Evolutionary conservation across 73 alveolate species (phyloP).

Genomic region (Blepharisma japonicum): DNA sequence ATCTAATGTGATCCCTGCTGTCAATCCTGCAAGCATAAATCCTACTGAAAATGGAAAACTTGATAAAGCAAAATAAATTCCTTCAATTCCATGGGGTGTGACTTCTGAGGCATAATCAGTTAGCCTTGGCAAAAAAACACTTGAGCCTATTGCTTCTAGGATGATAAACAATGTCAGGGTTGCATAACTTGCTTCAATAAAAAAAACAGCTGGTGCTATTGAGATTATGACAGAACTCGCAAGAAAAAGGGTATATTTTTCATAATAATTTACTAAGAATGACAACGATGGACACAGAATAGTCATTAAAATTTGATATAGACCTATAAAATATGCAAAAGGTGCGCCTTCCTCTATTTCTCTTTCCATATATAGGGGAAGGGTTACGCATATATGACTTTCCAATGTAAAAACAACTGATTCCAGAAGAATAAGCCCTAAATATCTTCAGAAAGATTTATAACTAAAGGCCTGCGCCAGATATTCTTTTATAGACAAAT

Average conservation of each 20-base stretch:
- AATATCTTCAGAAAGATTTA: not conserved
- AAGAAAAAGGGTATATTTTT: not conserved
- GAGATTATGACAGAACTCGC: not conserved
- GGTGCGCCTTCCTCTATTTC: not conserved
- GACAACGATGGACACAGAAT: not conserved
- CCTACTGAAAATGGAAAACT: not conserved
- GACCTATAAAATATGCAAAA: not conserved
- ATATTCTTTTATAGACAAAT: too few species aligned
- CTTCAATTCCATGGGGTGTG: conserved; percentile 17
- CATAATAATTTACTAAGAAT: not conserved
- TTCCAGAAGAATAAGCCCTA: not conserved
- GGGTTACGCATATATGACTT: not conserved
- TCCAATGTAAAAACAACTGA: not conserved
- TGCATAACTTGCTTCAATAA: not conserved
- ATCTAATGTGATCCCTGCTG: not conserved
- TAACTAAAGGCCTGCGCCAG: not conserved
- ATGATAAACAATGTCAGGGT: not conserved
- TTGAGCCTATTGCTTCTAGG: not conserved
- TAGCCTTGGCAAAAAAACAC: not conserved
- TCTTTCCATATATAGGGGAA: conserved; percentile 5
- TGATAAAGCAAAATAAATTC: not conserved
- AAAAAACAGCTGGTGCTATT: not conserved
- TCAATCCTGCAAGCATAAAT: not conserved
- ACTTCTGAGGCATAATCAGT: not conserved
- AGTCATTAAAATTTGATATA: not conserved